Base-by-base conservation (phyloP, 1,284 basidiomycete species). In the Hortiboletus rubellus region DNA sequence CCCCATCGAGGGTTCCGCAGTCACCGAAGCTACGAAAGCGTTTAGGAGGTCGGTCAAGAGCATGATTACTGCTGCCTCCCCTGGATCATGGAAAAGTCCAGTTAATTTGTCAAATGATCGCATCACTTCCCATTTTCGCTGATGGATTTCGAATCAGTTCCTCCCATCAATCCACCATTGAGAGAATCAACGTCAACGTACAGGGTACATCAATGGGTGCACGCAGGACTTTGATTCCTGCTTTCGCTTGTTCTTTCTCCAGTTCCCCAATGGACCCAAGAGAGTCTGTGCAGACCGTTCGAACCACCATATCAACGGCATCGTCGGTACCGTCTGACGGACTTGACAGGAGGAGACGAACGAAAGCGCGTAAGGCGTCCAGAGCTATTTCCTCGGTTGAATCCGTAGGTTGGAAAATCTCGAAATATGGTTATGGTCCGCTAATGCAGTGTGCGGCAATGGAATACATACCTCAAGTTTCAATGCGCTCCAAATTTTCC, bases 371-470 rank as follows among this genome's bases (percentile, higher is more conserved):
- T 0, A 87, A 80, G 0, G 92, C 81, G 44, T 80, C 79, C 36
- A 96, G 76, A 0, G 94, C 89, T 49, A 85, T 82, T 44, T 78
- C 77, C 69, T 95, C 91, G 10, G 91, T 91, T 18, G 75, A 57
- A 69, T 97, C 93, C 6, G 87, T 89, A 0, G 95, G 92, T 79
- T 96, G 94, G 72, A 96, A 91, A 33, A 97, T 90, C 93, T 96
- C 60, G 5, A 31, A 41, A 46, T 36, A 48, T 54, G 52, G 40
- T 65, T 15, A 48, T 54, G 52, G 40, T 65, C 15, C 14, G 48
- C 57, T 17, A 53, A 49, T 27, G 27, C 45, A 52, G 43, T 27
- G n/a, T 46, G n/a, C 40, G 18, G 38, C 8, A 45, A 43, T 22
- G 17, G 42, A 27, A 48, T 18, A 46, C 74, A 49, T 65, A 92